A percentile compares a stretch with the other conserved stretches of the same genome.
These are phyloP conservation scores for Mycocalia duriaeana DNA, from an alignment of 1,284 basidiomycete genomes.

Conservation along the genomic window DNA sequence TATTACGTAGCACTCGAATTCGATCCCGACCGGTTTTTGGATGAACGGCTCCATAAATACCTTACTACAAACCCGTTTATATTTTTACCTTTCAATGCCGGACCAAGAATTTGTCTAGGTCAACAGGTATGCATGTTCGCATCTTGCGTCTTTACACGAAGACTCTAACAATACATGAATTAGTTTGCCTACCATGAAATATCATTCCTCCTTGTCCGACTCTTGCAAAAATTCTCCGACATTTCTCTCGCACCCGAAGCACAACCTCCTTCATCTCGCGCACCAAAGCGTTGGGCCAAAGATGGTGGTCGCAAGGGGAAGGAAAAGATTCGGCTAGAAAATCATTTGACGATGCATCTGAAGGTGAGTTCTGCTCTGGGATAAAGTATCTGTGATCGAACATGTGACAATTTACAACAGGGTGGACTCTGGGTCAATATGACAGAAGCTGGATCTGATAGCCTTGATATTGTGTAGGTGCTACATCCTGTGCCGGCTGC, in stretches of 20 bases:
- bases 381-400: not conserved
- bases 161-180: not conserved
- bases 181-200: slow-evolving; percentile 37
- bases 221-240: slow-evolving; percentile 41
- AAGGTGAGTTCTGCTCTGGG: slow-evolving; percentile 19
- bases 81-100: slow-evolving; percentile 57
- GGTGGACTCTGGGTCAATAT: slow-evolving; percentile 1
- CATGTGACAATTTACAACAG: slow-evolving; percentile 1
- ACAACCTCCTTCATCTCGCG: slow-evolving; percentile 26
- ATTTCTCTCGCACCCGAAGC: slow-evolving; percentile 37
- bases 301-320: slow-evolving; percentile 27
- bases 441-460: not conserved
- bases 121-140: slow-evolving; percentile 35
- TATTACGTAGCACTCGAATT: slow-evolving; percentile 38
- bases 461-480: not conserved
- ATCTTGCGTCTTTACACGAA: not conserved
- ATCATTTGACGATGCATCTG: slow-evolving; percentile 40
- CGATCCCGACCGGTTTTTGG: slow-evolving; percentile 56
- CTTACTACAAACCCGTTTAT: slow-evolving; percentile 52
- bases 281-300: slow-evolving; percentile 29
- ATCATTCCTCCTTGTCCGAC: slow-evolving; percentile 35
- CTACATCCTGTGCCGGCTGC: too few relatives aligned
- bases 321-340: slow-evolving; percentile 33
- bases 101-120: slow-evolving; percentile 54
- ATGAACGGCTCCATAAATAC: slow-evolving; percentile 45